phyloP scores from a whole-genome alignment of 257 asterid species.

The Solanum rostratum region DNA sequence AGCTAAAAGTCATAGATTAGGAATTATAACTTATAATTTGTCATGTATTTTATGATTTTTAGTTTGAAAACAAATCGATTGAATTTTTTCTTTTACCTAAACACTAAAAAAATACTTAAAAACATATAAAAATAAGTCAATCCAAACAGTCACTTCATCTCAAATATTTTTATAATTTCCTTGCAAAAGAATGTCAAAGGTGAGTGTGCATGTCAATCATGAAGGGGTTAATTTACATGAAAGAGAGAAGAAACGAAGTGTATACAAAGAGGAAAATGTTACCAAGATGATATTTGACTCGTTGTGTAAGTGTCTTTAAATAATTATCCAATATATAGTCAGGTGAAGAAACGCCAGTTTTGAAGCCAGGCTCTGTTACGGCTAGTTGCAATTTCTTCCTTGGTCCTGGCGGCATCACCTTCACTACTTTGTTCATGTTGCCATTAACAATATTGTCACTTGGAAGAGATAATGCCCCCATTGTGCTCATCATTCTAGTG shows the following conservation, averaged over 20 bases:
- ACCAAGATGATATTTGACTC: slow-evolving; percentile 1
- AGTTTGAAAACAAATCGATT: too few species aligned
- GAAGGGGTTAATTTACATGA: background rate
- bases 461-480: background rate
- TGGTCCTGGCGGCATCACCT: background rate
- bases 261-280: background rate
- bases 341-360: background rate
- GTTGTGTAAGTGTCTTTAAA: background rate
- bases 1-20: too few species aligned
- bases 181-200: too few species aligned
- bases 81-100: too few species aligned
- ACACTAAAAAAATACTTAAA: too few species aligned
- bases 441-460: background rate
- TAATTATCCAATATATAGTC: background rate
- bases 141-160: too few species aligned
- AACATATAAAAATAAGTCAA: too few species aligned
- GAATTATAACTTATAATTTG: too few species aligned
- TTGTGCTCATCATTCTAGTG: background rate
- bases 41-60: too few species aligned
- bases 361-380: background rate
- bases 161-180: too few species aligned
- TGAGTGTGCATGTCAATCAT: too few species aligned
- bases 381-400: background rate
- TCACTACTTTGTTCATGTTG: background rate
- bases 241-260: background rate